Base-by-base conservation (phyloP, 2,329 filamentous ascomycete genomes). In the Pleomassaria siparia region DNA sequence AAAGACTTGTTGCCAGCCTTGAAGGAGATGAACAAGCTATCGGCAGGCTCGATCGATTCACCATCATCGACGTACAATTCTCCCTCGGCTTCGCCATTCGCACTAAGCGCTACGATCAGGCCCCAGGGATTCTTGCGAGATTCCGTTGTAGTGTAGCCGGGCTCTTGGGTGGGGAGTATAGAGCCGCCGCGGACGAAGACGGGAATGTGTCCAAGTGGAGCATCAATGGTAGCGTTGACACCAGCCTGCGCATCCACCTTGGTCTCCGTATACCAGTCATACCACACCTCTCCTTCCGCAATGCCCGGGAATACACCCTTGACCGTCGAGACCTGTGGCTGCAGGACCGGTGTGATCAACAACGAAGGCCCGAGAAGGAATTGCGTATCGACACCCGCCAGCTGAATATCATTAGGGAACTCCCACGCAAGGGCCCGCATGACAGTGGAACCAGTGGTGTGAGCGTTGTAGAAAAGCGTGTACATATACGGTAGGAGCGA, bases 261-360 rank as follows among this genome's bases (percentile, higher is more conserved):
- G 0, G 76, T 76, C 42, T 83, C 80, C n/a, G 80, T 86, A 67
- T 90, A 90, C 86, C 87, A 91, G 65, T 91, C 87, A 59, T 90
- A 91, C 84, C 87, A 91, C 2, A 83, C 67, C 32, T 82, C 80
- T 20, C 75, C 83, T 1, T 77, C 69, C 2, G 76, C 76, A 2
- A 83, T 67, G 6, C 86, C 86, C 0, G 87, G 87, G 66, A 91
- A 90, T 3, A 89, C 80, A 22, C 84, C 87, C 21, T 81, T 72
- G 7, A 89, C 86, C 1, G 76, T 79, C 0, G 72, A 80, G 15
- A 80, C 80, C 7, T 81, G 83, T 53, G 84, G 83, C 2, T 77
- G 80, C 1, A 90, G 77, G 0, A 86, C 85, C 0, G 87, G 87
- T 0, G 82, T 82, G 24, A 91, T 78, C 59, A 91, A 72, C 32